Conservation (phyloP, 2,329 filamentous ascomycete species). For the Fusarium sulawesiense region DNA sequence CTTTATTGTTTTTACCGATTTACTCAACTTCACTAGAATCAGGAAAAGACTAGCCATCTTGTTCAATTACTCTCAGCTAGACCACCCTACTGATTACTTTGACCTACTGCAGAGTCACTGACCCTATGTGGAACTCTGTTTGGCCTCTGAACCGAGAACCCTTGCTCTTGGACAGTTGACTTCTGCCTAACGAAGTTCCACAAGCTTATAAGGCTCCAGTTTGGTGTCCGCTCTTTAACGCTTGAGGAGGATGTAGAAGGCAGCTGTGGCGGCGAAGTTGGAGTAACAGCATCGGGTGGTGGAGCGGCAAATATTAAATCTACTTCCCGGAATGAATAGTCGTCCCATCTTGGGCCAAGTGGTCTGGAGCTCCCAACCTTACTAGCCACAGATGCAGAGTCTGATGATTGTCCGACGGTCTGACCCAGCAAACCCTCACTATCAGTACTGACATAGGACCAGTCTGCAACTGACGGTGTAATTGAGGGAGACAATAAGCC, state of each 20-base stretch:
- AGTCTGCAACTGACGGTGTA: not conserved
- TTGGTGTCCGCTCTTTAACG: not conserved
- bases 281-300: not conserved
- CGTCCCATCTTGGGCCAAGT: not conserved
- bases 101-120: not conserved
- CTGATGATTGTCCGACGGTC: not conserved
- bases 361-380: not conserved
- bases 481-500: accelerated
- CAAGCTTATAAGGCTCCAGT: not conserved
- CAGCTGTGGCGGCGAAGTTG: not conserved
- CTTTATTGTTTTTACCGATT: not conserved
- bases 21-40: not conserved
- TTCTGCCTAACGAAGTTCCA: not conserved
- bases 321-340: not conserved
- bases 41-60: not conserved
- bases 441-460: accelerated
- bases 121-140: not conserved
- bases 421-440: not conserved
- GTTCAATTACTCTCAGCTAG: not conserved
- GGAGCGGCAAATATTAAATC: not conserved
- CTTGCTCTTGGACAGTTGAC: not conserved
- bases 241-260: not conserved
- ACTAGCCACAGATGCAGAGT: not conserved
- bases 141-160: not conserved
- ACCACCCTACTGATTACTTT: not conserved